Percentiles rank a stretch among this genome's conserved stretches.
These are phyloP conservation scores for Salix purpurea DNA, from an alignment of 345 rosid genomes.

Conservation along the genomic window DNA sequence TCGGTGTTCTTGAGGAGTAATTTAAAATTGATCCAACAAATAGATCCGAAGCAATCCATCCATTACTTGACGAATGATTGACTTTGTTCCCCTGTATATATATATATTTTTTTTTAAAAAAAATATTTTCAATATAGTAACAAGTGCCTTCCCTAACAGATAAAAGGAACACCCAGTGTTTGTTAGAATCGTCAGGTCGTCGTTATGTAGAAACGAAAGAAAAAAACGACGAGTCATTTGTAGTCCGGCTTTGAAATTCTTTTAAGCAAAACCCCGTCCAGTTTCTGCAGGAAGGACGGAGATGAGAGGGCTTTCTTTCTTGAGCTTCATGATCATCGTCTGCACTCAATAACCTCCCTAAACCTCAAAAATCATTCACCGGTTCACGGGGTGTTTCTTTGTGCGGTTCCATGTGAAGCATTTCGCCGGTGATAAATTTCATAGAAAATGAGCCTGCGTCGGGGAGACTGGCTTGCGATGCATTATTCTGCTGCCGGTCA, in stretches of 20 bases:
- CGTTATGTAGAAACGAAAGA: background rate
- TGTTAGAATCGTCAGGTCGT: background rate
- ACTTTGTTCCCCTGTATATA: too few relatives aligned
- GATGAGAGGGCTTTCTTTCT: conserved; percentile 57
- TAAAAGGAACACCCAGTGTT: background rate
- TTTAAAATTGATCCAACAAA: too few relatives aligned
- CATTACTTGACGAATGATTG: too few relatives aligned
- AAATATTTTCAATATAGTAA: too few relatives aligned
- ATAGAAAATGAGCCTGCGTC: conserved; percentile 46
- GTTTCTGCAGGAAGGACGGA: conserved; percentile 23
- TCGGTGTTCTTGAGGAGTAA: too few relatives aligned
- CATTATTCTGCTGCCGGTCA: conserved; percentile 61
- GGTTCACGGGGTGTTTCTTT: conserved; percentile 71
- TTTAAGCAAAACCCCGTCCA: background rate
- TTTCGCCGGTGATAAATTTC: conserved; percentile 44
- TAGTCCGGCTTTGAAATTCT: background rate
- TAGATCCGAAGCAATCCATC: too few relatives aligned
- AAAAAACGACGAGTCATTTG: background rate
- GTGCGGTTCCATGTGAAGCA: conserved; percentile 44
- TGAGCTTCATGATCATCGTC: conserved; percentile 42
- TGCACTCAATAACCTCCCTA: conserved; percentile 15
- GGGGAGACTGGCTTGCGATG: conserved; percentile 51
- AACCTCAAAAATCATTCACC: conserved; percentile 21
- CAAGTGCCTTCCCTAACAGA: too few relatives aligned
- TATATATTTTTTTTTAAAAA: too few relatives aligned